These are phyloP conservation scores for Xerocomellus amylosporus DNA, from an alignment of 768 basidiomycete genomes.

Conservation along the genomic window DNA sequence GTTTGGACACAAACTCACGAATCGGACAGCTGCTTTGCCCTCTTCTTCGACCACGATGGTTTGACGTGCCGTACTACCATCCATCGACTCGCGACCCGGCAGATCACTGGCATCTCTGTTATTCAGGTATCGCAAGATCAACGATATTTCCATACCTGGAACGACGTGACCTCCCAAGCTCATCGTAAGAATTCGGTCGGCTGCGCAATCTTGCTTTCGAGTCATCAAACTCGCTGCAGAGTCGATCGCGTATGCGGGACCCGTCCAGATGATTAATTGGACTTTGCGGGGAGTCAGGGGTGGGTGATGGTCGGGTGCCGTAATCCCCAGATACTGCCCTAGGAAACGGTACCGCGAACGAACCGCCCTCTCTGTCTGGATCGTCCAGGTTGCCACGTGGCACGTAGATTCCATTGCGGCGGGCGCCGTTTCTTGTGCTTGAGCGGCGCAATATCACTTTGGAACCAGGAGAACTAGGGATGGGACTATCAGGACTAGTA, in stretches of 20 bases:
- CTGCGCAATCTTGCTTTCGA: conserved; percentile 47
- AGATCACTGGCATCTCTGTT: conserved; percentile 66
- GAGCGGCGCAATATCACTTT: conserved; percentile 55
- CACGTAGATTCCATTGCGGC: conserved; percentile 47
- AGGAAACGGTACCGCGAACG: conserved; percentile 63
- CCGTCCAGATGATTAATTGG: conserved; percentile 30
- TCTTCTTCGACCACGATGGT: conserved; percentile 77
- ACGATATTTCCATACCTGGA: conserved; percentile 75
- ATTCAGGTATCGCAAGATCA: conserved; percentile 51
- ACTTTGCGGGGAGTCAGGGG: conserved; percentile 35
- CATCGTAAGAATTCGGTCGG: conserved; percentile 69
- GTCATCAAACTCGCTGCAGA: conserved; percentile 73
- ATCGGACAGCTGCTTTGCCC: conserved; percentile 75
- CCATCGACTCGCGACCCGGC: conserved; percentile 56
- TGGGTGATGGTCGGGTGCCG: conserved; percentile 32
- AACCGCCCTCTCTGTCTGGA: conserved; percentile 33
- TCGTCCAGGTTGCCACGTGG: conserved; percentile 40
- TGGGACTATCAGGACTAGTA: conserved; percentile 53
- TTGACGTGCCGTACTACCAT: conserved; percentile 62
- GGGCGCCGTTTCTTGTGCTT: conserved; percentile 50
- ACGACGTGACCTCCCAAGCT: conserved; percentile 52
- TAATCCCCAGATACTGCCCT: conserved; percentile 55
- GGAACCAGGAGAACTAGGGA: conserved; percentile 33
- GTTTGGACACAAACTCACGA: conserved; percentile 52
- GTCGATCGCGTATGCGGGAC: conserved; percentile 53